Percentiles rank a stretch among this genome's conserved stretches.
Conservation (phyloP, 1,139 yeast species). For the Candida smagusa region DNA sequence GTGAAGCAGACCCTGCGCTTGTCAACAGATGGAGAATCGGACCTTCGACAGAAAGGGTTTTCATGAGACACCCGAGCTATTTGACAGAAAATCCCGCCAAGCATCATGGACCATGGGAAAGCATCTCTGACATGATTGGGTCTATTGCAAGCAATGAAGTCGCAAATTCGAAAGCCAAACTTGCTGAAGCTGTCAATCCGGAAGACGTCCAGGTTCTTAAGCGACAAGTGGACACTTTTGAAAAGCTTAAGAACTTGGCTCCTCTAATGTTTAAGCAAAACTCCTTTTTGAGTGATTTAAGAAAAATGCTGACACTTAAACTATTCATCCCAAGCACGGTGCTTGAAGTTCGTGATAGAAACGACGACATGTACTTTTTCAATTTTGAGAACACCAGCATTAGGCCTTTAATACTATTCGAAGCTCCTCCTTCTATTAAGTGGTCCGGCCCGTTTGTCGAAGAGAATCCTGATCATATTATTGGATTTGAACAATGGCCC, state of each 20-base stretch:
- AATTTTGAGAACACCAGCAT: slow-evolving; percentile 81
- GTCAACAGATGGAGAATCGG: slow-evolving; percentile 84
- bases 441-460: slow-evolving; percentile 87
- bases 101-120: slow-evolving; percentile 74
- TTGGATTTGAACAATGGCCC: slow-evolving; percentile 61
- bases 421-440: slow-evolving; percentile 77
- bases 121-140: slow-evolving; percentile 52
- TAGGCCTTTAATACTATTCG: slow-evolving; percentile 76
- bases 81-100: slow-evolving; percentile 45
- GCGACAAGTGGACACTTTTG: slow-evolving; percentile 55
- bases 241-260: slow-evolving; percentile 53
- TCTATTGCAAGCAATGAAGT: slow-evolving; percentile 67
- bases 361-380: slow-evolving; percentile 48
- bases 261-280: slow-evolving; percentile 51
- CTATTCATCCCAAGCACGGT: slow-evolving; percentile 79
- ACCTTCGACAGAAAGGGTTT: slow-evolving; percentile 77
- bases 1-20: slow-evolving; percentile 53
- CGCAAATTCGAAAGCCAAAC: slow-evolving; percentile 55
- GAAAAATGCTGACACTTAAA: slow-evolving; percentile 68
- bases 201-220: slow-evolving; percentile 42
- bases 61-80: slow-evolving; percentile 62
- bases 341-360: slow-evolving; percentile 70
- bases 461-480: slow-evolving; percentile 69
- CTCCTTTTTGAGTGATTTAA: slow-evolving; percentile 55
- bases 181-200: slow-evolving; percentile 48